A percentile compares a stretch with the other conserved stretches of the same genome.
Conservation (phyloP, 306 rosid species). For the Cicer chorassanicum region DNA sequence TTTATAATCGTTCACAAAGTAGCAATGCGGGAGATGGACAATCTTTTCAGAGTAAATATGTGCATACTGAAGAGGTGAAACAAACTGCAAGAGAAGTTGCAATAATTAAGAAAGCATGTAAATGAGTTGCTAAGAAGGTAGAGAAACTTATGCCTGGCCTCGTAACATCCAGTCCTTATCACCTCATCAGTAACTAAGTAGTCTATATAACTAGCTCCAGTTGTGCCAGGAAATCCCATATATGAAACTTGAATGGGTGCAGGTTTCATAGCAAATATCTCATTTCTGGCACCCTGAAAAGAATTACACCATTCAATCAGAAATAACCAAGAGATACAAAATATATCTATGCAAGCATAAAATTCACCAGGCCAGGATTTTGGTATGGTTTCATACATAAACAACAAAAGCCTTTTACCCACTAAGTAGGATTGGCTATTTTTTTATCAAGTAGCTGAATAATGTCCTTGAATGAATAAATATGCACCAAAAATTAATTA, state of each 20-base stretch:
- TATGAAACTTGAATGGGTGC: slow-evolving; percentile 99
- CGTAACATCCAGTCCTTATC: slow-evolving; percentile 20
- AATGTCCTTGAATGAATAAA: neutral
- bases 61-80: slow-evolving; percentile 76
- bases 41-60: slow-evolving; percentile 95
- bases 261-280: slow-evolving; percentile 92
- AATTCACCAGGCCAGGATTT: neutral
- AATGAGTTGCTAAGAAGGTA: slow-evolving; percentile 7
- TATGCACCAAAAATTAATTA: neutral
- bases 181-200: slow-evolving; percentile 96
- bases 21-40: slow-evolving; percentile 97
- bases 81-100: slow-evolving; percentile 64
- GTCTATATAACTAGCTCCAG: slow-evolving; percentile 89
- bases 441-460: neutral
- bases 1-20: slow-evolving; percentile 95
- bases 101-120: slow-evolving; percentile 7
- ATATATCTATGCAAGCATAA: neutral
- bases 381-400: slow-evolving; percentile 21
- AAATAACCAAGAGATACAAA: neutral
- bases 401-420: neutral
- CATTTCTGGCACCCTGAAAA: slow-evolving; percentile 94
- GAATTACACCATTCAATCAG: slow-evolving; percentile 30
- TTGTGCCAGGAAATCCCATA: slow-evolving; percentile 99
- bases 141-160: neutral
- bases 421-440: neutral